A percentile compares a stretch with the other conserved stretches of the same genome.
These are phyloP conservation scores for Pelargonium cotyledonis DNA, from an alignment of 441 rosid genomes.

Conservation along the genomic window DNA sequence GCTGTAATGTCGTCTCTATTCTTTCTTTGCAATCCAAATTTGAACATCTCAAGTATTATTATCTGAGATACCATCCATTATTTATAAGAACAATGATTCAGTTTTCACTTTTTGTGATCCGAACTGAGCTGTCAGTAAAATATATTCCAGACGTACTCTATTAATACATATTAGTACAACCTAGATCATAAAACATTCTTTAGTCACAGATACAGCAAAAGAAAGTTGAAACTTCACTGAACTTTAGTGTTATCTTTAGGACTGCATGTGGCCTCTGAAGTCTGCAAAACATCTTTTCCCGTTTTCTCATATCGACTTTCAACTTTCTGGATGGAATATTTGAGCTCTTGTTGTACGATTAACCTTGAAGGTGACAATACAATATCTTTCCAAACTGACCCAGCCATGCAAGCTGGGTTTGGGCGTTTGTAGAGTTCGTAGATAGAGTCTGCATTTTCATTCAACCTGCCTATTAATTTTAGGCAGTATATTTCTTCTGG, in stretches of 20 bases:
- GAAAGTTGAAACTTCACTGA: conserved; percentile 6
- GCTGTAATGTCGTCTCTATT: not conserved
- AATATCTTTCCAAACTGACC: conserved; percentile 59
- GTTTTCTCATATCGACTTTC: conserved; percentile 21
- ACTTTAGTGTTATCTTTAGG: not conserved
- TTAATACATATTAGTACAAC: conserved; percentile 16
- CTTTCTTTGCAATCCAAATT: not conserved
- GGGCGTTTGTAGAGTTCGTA: conserved; percentile 50
- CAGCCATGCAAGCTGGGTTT: conserved; percentile 31
- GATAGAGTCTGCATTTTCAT: conserved; percentile 53
- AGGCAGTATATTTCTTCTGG: conserved; percentile 51
- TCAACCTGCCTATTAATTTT: conserved; percentile 32
- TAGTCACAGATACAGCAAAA: conserved; percentile 12
- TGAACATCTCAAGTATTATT: not conserved
- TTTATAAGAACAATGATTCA: conserved; percentile 9
- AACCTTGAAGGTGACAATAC: conserved; percentile 46
- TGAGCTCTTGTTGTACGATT: conserved; percentile 39
- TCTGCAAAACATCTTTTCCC: conserved; percentile 1
- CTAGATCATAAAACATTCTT: conserved; percentile 17
- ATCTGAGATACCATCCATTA: conserved; percentile 6
- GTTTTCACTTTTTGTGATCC: conserved; percentile 13
- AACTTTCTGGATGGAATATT: conserved; percentile 31
- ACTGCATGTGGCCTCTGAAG: not conserved
- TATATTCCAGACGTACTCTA: conserved; percentile 10
- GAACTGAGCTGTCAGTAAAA: conserved; percentile 13